Percentiles rank a stretch among this genome's conserved stretches.
Conservation (phyloP, 2,329 filamentous ascomycete species). For the Colletotrichum lini region DNA sequence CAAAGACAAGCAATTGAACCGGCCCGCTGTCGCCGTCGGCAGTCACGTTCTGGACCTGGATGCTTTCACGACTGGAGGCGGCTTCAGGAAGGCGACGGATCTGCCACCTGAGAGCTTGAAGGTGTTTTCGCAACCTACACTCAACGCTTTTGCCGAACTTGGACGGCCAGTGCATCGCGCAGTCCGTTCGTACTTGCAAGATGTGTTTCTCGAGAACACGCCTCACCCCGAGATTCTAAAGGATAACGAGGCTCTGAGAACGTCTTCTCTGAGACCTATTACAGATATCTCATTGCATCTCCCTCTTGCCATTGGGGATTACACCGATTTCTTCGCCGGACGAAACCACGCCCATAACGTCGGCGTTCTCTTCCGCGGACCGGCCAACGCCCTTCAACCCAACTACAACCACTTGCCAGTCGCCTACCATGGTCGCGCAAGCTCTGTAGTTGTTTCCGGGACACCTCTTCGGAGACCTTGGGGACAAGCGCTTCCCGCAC, state of each 20-base stretch:
- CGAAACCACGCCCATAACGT: conserved; percentile 77
- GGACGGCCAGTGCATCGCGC: conserved; percentile 76
- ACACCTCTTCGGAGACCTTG: conserved; percentile 76
- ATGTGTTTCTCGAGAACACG: conserved; percentile 68
- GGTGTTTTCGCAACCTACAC: conserved; percentile 61
- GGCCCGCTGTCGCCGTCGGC: conserved; percentile 78
- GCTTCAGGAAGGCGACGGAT: conserved; percentile 28
- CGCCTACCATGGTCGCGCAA: conserved; percentile 81
- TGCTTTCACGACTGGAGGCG: conserved; percentile 38
- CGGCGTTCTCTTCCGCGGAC: conserved; percentile 76
- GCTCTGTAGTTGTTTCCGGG: conserved; percentile 78
- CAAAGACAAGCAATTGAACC: conserved; percentile 63
- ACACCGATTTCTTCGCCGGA: conserved; percentile 85
- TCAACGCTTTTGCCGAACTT: conserved; percentile 80
- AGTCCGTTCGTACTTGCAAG: conserved; percentile 75
- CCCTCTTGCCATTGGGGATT: conserved; percentile 81
- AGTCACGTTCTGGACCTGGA: conserved; percentile 75
- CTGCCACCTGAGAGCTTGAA: conserved; percentile 6
- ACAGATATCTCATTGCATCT: conserved; percentile 71
- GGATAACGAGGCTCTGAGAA: conserved; percentile 19
- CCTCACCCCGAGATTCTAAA: conserved; percentile 43
- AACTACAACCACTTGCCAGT: conserved; percentile 83
- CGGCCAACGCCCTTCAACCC: conserved; percentile 78
- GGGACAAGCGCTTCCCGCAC: conserved; percentile 64
- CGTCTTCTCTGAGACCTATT: conserved; percentile 18